Evolutionary conservation across 1,139 yeast genomes (phyloP), one percentile per base, ranked within the genome.

Genomic region (Pichia sp.): DNA sequence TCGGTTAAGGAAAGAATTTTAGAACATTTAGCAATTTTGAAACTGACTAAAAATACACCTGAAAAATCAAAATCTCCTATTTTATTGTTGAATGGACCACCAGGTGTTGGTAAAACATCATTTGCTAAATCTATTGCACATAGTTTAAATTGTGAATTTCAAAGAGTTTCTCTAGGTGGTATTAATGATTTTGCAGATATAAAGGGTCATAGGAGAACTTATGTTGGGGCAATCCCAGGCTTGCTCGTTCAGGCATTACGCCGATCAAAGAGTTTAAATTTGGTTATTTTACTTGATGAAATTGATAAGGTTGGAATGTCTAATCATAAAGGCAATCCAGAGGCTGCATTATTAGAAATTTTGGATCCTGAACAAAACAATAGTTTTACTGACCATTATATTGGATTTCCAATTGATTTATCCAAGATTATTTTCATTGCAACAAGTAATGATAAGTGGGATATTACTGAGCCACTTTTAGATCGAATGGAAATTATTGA

Each of bases 211-310:
- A 74, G 97, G 64, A 74, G 97, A 60, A 89, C 97, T 0, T 89
- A 88, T 64, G 94, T 89, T 41, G 96, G 96, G 3, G 90, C 96
- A 2, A 83, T 89, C 86, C 96, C 96, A 0, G 97, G 97, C 6
- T 75, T 86, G 39, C 72, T 89, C 28, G 75, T 87, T 31, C 95
- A 85, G 67, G 85, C 95, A 0, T 69, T 89, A 48, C 75, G 95
- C 52, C 85, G 85, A 59, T 79, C 90, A 1, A 79, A 88, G 37
- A 76, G 86, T 0, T 83, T 83, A 84, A 88, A 88, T 60, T 96
- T 96, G 0, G 86, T 89, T n/a, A 86, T 89, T 52, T 71, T 89
- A 47, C 72, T 89, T 48, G 97, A 89, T 66, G 97, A 89, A 65
- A 83, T 89, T 54, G 97, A 89, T 66, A 89, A 89, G 66, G 81